These are phyloP conservation scores for Chloris gayana DNA, from an alignment of 176 grass and related monocot genomes.

Conservation along the genomic window DNA sequence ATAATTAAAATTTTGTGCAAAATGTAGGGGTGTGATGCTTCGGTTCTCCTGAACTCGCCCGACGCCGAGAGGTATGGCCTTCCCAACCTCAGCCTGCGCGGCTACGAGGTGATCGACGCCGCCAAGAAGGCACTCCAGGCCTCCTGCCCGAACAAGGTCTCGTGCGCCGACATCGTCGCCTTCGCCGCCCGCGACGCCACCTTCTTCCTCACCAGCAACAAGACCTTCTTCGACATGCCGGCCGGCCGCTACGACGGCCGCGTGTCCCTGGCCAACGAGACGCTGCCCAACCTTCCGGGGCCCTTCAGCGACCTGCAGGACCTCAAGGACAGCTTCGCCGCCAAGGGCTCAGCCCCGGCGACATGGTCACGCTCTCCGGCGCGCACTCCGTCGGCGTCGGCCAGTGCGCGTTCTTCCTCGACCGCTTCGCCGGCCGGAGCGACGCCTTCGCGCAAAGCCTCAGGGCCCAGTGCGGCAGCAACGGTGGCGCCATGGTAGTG, in stretches of 20 bases:
- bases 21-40: constrained; percentile 62
- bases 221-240: constrained; percentile 38
- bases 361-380: constrained; percentile 30
- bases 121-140: constrained; percentile 29
- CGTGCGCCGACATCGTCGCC: constrained; percentile 53
- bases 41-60: constrained; percentile 44
- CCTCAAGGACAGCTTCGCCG: constrained; percentile 31
- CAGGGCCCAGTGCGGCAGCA: neutral
- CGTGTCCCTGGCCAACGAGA: constrained; percentile 35
- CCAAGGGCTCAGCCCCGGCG: constrained; percentile 30
- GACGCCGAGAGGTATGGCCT: constrained; percentile 22
- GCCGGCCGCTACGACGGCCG: constrained; percentile 50
- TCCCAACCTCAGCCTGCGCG: constrained; percentile 23
- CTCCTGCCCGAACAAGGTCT: constrained; percentile 37
- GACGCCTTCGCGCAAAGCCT: neutral
- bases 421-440: constrained; percentile 31
- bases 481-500: neutral
- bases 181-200: constrained; percentile 55
- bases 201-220: constrained; percentile 21
- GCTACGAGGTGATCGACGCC: constrained; percentile 39
- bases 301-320: constrained; percentile 7
- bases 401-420: constrained; percentile 48
- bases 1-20: too few relatives aligned
- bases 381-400: neutral
- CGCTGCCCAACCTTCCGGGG: neutral